Evolutionary conservation across 1,284 basidiomycete genomes (phyloP), one percentile per base, ranked within the genome.

Genomic region (Rhodotorula sp.): DNA sequence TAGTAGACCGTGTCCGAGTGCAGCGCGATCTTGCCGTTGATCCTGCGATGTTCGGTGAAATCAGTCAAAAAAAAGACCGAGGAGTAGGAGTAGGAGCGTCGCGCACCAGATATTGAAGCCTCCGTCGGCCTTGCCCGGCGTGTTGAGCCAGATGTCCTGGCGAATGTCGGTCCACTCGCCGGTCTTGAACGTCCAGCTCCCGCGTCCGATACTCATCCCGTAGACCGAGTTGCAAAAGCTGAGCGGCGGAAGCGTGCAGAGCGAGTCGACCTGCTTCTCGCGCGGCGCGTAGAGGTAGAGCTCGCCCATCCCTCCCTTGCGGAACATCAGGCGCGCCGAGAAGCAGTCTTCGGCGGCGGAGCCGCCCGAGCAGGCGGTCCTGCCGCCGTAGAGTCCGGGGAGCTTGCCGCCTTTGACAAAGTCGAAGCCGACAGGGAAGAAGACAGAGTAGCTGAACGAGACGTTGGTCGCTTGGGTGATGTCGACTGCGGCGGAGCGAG

Each of bases 151-250:
- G 31, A 90, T 85, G 4, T 84, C 86, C 77, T 90, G 88, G 28
- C 78, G 79, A 65, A 90, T 81, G 51, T 81, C 83, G 55, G 89
- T 90, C 89, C 89, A 91, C 51, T 79, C 81, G 0, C 89, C 89
- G 3, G 80, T 76, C 3, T 83, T 80, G 81, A 86, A 92, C 4
- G 74, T 78, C 83, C 90, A 93, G 0, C 88, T 83, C 0, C 90
- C 90, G 18, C 91, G 85, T 10, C 87, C 89, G 69, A 93, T 82
- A 4, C 87, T 88, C 54, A 89, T 81, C 1, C 89, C 89, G 73
- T 89, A 90, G 2, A 79, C 79, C 0, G 83, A 76, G 68, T 88
- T 84, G 78, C 89, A 91, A 22, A 85, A 83, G 0, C 88, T 88
- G 50, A 79, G 78, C 0, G 85, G 82, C 5, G 86, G 84, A 22